Conservation (phyloP, 768 basidiomycete species). For the Mrakia frigida region DNA sequence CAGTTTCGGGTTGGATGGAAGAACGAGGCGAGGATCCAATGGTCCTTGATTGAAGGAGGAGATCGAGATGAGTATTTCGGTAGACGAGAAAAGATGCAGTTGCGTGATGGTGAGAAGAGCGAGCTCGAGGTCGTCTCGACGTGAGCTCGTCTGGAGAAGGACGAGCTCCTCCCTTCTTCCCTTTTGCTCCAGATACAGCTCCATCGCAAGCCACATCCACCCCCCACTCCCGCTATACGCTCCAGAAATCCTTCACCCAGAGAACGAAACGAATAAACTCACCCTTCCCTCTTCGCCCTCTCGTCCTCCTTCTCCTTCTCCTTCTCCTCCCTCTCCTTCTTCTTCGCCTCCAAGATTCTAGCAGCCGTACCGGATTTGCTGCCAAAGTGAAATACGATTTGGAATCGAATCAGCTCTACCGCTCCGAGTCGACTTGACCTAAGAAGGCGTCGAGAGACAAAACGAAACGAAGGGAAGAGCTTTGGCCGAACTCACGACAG, state of each 20-base stretch:
- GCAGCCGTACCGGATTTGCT: slow-evolving; percentile 72
- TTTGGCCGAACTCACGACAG: slow-evolving; percentile 54
- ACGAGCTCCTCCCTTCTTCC: not conserved
- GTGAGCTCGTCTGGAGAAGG: too few species aligned
- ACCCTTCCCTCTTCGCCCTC: slow-evolving; percentile 7
- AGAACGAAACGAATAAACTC: not conserved
- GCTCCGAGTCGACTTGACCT: too few species aligned
- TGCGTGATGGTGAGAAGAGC: too few species aligned
- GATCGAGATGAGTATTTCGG: not conserved
- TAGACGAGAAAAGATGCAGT: not conserved
- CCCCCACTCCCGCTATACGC: too few species aligned
- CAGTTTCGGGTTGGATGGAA: not conserved
- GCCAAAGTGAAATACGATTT: not conserved
- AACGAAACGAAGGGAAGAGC: not conserved
- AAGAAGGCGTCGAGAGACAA: not conserved
- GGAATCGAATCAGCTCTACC: not conserved
- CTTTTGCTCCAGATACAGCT: too few species aligned
- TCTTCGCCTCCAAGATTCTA: slow-evolving; percentile 73
- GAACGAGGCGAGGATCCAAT: too few species aligned
- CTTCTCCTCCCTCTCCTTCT: slow-evolving; percentile 62
- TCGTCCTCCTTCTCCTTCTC: slow-evolving; percentile 36
- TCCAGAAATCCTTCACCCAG: too few species aligned
- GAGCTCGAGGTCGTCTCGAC: not conserved
- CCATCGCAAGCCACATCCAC: not conserved
- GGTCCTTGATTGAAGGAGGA: not conserved